Evolutionary conservation across 495 filamentous ascomycete species (phyloP).

Genomic region (Opeltia flavorubescens): DNA sequence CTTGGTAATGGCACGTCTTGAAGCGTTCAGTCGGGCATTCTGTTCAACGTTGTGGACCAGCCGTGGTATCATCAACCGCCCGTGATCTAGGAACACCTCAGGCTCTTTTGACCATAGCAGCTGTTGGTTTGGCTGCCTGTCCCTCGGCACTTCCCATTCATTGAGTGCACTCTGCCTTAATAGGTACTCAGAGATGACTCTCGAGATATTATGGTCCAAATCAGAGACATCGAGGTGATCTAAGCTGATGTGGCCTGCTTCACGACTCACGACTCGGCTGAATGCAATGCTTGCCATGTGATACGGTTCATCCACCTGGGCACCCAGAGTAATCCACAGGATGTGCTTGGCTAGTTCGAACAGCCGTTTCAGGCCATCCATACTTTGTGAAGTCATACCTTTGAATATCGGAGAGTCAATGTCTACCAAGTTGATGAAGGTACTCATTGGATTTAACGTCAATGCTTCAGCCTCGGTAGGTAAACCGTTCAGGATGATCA

Average conservation of each 20-base stretch:
- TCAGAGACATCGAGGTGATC: constrained; percentile 20
- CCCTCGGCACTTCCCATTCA: not conserved
- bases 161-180: constrained; percentile 6
- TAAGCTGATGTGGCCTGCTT: constrained; percentile 16
- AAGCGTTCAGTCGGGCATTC: constrained; percentile 29
- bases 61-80: constrained; percentile 20
- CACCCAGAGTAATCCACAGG: constrained; percentile 28
- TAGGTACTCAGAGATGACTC: constrained; percentile 4
- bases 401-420: constrained; percentile 29
- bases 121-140: no score
- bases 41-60: constrained; percentile 10
- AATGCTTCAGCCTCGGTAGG: not conserved
- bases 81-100: constrained; percentile 18
- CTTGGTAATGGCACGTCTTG: not conserved
- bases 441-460: not conserved
- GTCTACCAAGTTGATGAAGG: constrained; percentile 15
- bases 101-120: constrained; percentile 21
- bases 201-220: constrained; percentile 2
- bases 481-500: not conserved
- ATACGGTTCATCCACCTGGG: constrained; percentile 21
- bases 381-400: constrained; percentile 19
- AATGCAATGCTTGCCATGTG: constrained; percentile 27
- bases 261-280: constrained; percentile 19
- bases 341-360: constrained; percentile 24
- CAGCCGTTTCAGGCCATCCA: constrained; percentile 20